Evolutionary conservation across 73 alveolate genomes (phyloP).

Genomic region (Tetrahymena malaccensis): DNA sequence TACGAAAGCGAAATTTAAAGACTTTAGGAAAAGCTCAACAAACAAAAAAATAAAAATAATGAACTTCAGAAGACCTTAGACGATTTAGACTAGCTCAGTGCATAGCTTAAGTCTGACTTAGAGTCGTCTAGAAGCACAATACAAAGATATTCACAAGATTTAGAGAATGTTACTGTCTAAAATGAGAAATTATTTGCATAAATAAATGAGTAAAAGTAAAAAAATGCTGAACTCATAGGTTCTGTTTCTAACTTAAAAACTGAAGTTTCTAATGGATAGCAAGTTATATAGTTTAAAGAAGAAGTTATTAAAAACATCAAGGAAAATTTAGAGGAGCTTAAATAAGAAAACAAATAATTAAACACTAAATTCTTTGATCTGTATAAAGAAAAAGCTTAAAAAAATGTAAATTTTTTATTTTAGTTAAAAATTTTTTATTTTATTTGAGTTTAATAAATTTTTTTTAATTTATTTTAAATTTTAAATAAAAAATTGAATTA

Average conservation of each 20-base stretch:
- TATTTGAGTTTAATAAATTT: too few relatives aligned
- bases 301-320: neutral
- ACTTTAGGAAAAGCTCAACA: neutral
- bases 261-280: neutral
- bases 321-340: neutral
- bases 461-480: too few relatives aligned
- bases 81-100: neutral
- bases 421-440: neutral
- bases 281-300: neutral
- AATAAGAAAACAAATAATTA: neutral
- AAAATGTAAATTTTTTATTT: neutral
- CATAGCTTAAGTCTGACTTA: neutral
- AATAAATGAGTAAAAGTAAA: neutral
- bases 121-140: neutral
- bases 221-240: neutral
- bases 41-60: neutral
- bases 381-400: neutral
- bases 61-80: neutral
- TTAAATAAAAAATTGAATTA: too few relatives aligned
- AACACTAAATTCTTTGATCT: neutral
- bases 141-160: neutral
- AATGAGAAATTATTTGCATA: neutral
- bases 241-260: neutral
- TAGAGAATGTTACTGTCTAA: neutral
- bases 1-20: neutral